Base-by-base conservation (phyloP, 2,329 filamentous ascomycete species). In the Nakataea oryzae region DNA sequence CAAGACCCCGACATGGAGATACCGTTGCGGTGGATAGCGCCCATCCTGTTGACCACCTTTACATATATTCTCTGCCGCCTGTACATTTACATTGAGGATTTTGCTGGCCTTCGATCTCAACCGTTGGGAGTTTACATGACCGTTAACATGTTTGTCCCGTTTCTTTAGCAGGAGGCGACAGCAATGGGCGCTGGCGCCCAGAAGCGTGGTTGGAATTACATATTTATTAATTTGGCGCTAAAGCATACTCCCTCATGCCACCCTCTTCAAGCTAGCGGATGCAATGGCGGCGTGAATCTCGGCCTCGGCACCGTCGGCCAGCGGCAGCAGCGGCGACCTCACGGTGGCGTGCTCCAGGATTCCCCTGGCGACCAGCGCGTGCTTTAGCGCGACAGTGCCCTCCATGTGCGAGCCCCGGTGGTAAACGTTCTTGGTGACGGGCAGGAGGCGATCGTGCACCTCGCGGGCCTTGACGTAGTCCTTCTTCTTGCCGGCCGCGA, bases 391-490 rank as follows among this genome's bases (percentile, higher is more conserved):
- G 3, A 81, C 78, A 1, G 79, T 82, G 2, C 80, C 80, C 70
- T 82, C 79, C 79, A 82, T 82, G 63, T 82, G 80, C 12, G 78
- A 81, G 12, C 79, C 80, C 7, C 79, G 76, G 68, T 82, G 79
- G 66, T 82, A 82, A 0, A 82, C 78, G n/a, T 75, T 77, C 70
- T 79, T 80, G 1, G 80, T 82, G 0, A 82, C 73, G 1, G 79
- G 80, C 3, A 82, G 69, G 2, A 82, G 70, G 65, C 73, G 74
- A 65, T 82, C 79, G 66, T 82, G 80, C n/a, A 82, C 71, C 55
- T 74, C 73, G 28, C 79, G 73, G 3, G 80, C 79, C 62, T 71
- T 75, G 61, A 71, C 71, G 66, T 82, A 82, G 64, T 82, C 78
- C 63, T 75, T 73, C 4, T 73, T 76, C 69, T 81, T 79, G 34